Base-by-base conservation (phyloP, 1,284 basidiomycete species). In the Ceratobasidium sp. region DNA sequence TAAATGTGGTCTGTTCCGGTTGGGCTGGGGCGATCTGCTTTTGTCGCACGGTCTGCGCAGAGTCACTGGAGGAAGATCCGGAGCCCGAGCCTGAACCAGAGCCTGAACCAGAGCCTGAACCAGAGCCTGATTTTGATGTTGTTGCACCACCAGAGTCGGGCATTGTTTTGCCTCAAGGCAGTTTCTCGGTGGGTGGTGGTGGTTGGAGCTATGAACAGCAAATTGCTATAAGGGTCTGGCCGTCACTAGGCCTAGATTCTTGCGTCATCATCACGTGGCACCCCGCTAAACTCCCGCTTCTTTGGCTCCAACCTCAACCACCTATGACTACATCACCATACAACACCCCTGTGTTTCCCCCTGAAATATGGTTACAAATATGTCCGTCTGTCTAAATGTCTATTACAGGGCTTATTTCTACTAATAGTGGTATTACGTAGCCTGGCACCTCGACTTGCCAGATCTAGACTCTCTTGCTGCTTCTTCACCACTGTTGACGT, bases 361-460 rank as follows among this genome's bases (percentile, higher is more conserved):
- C 71, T 49, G 71, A 73, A 53, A 73, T 73, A 61, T 73, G 71
- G 71, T 60, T 73, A 2, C 71, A 73, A 26, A 73, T 73, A 51
- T 63, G 71, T 73, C 26, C 9, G 71, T 73, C 26, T 12, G 55
- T 56, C 20, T 56, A n/a, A 6, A n/a, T 20, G 55, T 46, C 33
- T 10, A 33, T 2, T 23, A n/a, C n/a, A n/a, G n/a, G n/a, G n/a
- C n/a, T 40, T n/a, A 39, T 40, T n/a, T 7, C 33, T 53, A 42
- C 28, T 71, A 28, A 26, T 15, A 4, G 23, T 20, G 20, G 9
- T 23, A 7, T 55, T n/a, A 26, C 26, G 28, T 33, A 44, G 28
- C 28, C 44, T 28, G 55, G 55, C 55, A 56, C 55, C 66, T 68
- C 20, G 26, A 49, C 66, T 15, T 68, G 13, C 49, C 60, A 20